These are phyloP conservation scores for Kazachstania sp. DNA, from an alignment of 1,139 yeast species.

Conservation along the genomic window DNA sequence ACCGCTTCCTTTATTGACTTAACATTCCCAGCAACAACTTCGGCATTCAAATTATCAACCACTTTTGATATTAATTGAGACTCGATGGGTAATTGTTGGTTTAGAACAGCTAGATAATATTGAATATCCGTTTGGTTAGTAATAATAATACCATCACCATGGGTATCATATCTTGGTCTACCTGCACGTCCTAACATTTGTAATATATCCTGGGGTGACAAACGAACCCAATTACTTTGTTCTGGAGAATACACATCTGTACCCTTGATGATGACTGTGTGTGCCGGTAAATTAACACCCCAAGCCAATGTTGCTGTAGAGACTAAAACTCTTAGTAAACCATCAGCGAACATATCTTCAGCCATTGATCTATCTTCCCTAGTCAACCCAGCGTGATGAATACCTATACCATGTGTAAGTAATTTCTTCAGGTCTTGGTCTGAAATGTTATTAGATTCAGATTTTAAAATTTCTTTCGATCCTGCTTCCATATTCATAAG, in stretches of 20 bases:
- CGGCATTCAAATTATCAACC: slow-evolving; percentile 79
- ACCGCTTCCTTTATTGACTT: slow-evolving; percentile 56
- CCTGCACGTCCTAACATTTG: slow-evolving; percentile 99
- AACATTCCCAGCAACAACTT: slow-evolving; percentile 67
- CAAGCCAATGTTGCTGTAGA: slow-evolving; percentile 96
- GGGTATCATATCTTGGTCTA: slow-evolving; percentile 84
- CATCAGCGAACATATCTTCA: slow-evolving; percentile 84
- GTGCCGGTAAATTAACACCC: slow-evolving; percentile 98
- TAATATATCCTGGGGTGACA: slow-evolving; percentile 87
- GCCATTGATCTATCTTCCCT: slow-evolving; percentile 66
- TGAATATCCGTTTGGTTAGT: slow-evolving; percentile 82
- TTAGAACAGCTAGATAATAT: slow-evolving; percentile 78
- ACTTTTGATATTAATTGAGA: slow-evolving; percentile 69
- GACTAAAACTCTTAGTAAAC: slow-evolving; percentile 71
- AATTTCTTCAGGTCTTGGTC: slow-evolving; percentile 52
- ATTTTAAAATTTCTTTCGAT: slow-evolving; percentile 50
- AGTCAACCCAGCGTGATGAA: slow-evolving; percentile 90
- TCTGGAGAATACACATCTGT: slow-evolving; percentile 92
- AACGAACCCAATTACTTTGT: slow-evolving; percentile 76
- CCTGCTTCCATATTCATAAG: slow-evolving; percentile 48
- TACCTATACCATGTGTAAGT: slow-evolving; percentile 69
- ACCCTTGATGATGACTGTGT: slow-evolving; percentile 90
- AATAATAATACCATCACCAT: slow-evolving; percentile 91
- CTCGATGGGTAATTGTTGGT: slow-evolving; percentile 88
- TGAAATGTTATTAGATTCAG: slow-evolving; percentile 52